Evolutionary conservation across 768 basidiomycete genomes (phyloP), one percentile per base, ranked within the genome.

Genomic region (Rhizopogon roseolus): DNA sequence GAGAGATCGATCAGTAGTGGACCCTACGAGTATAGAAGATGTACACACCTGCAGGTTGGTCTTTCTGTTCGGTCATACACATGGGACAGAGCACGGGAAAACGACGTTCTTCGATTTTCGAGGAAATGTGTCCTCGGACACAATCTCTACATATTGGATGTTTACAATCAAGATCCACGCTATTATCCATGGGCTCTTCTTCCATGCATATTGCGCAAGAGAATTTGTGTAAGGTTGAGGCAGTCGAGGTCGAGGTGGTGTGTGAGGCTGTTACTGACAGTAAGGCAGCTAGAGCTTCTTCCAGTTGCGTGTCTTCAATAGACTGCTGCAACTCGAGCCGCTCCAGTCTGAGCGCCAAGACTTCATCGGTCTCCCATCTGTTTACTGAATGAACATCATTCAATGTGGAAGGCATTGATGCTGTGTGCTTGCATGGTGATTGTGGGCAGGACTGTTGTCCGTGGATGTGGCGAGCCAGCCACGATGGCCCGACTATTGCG

Each of bases 61-160:
- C 52, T 13, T 63, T 54, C 7, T 56, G 60, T 28, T 66, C 62
- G 11, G 71, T 63, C 13, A 70, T 65, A 54, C 86, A 88, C 32
- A 76, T 59, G 1, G 86, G 86, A 64, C 86, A 88, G 9, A 77
- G 61, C 27, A 88, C 78, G 3, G 86, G 86, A 44, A 77, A 86
- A 9, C 74, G 75, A 49, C 73, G 75, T 37, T 82, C 80, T 17
- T 71, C 68, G n/a, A 87, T 70, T 63, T 77, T 78, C 5, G 75
- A 68, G 29, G 58, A 59, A 11, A 79, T 66, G 49, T 79, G 76
- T 4, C 54, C 56, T 52, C 63, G 68, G 46, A 85, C 55, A 60
- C 86, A 88, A 2, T 67, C 62, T 48, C 80, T 70, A 64, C 86
- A 88, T 61, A 80, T 79, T 14, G 55, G 55, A 60, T 86, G 85